Evolutionary conservation across 1,284 basidiomycete genomes (phyloP), one percentile per base, ranked within the genome.

Genomic region (Malassezia sp.): DNA sequence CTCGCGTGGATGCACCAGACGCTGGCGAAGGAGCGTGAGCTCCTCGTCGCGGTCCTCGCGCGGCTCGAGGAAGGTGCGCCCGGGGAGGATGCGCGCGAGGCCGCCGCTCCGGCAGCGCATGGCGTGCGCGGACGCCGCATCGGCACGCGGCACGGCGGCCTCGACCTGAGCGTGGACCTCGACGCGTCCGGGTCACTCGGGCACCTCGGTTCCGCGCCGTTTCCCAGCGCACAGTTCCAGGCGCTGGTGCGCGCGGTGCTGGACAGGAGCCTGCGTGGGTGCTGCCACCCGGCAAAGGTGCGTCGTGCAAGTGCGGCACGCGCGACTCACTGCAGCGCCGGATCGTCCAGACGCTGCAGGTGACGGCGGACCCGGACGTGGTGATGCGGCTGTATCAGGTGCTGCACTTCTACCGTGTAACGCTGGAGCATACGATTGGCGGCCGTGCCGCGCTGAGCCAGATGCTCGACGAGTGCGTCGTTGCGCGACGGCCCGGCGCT

Each of bases 1-100:
- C 79, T 97, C 4, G 91, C 90, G 0, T 97, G 91, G 93, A 82
- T 96, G 1, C 91, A 97, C 72, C 93, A 97, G 57, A 79, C 84
- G 0, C 88, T 93, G 49, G 91, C 91, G 0, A 83, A 82, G 3
- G 91, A 97, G 71, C 82, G 83, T 39, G 93, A 97, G 72, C 59
- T 67, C n/a, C 44, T 67, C 5, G 56, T 52, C 0, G 38, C 57
- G 5, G 53, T 67, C 0, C 57, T 67, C 15, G 52, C 52, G 28
- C 10, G 8, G 12, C 29, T 53, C 11, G 31, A 12, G 20, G 34
- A 33, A 27, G 31, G 44, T 7, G 51, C 51, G 15, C 46, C 52
- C 48, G 62, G 52, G 18, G n/a, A n/a, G n/a, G n/a, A n/a, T n/a
- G n/a, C n/a, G n/a, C n/a, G n/a, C 53, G 59, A 22, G 18, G 51